These are phyloP conservation scores for Farysia itapuensis DNA, from an alignment of 1,284 basidiomycete species.

Conservation along the genomic window DNA sequence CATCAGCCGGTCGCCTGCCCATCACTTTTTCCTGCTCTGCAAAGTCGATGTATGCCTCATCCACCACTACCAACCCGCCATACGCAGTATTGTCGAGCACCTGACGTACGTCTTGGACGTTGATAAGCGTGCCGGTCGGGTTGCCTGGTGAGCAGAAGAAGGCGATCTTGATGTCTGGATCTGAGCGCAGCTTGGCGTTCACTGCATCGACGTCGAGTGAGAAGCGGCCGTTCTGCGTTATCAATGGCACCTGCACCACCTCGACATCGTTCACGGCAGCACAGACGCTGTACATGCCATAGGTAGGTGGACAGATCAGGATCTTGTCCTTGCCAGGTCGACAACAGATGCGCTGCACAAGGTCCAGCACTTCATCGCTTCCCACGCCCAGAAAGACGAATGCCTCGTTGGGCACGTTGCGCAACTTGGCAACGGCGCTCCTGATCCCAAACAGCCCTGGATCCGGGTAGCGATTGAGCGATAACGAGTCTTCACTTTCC, in stretches of 20 bases:
- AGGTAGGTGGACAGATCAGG: conserved; percentile 76
- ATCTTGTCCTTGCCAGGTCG: conserved; percentile 76
- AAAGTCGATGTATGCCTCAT: conserved; percentile 99
- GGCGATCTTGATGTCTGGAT: conserved; percentile 74
- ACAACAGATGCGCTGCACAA: conserved; percentile 87
- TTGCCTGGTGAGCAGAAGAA: conserved; percentile 98
- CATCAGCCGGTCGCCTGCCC: conserved; percentile 25
- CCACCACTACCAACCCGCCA: conserved; percentile 88
- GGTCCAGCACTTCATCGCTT: conserved; percentile 93
- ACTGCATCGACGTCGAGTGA: conserved; percentile 64
- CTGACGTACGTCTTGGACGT: conserved; percentile 71
- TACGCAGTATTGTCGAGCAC: conserved; percentile 79
- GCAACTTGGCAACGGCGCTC: conserved; percentile 70
- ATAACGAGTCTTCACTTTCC: conserved; percentile 52
- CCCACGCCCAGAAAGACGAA: conserved; percentile 94
- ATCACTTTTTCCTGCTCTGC: conserved; percentile 54
- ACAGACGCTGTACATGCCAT: conserved; percentile 95
- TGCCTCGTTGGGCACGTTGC: conserved; percentile 40
- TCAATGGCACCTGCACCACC: conserved; percentile 77
- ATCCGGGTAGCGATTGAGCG: conserved; percentile 83
- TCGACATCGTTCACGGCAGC: conserved; percentile 93
- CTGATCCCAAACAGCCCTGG: conserved; percentile 82
- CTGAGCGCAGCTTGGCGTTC: conserved; percentile 29
- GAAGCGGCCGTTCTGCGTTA: conserved; percentile 75
- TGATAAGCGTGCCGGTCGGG: conserved; percentile 86